phyloP scores from a whole-genome alignment of 768 basidiomycete genomes.

The Tulasnella sp. region DNA sequence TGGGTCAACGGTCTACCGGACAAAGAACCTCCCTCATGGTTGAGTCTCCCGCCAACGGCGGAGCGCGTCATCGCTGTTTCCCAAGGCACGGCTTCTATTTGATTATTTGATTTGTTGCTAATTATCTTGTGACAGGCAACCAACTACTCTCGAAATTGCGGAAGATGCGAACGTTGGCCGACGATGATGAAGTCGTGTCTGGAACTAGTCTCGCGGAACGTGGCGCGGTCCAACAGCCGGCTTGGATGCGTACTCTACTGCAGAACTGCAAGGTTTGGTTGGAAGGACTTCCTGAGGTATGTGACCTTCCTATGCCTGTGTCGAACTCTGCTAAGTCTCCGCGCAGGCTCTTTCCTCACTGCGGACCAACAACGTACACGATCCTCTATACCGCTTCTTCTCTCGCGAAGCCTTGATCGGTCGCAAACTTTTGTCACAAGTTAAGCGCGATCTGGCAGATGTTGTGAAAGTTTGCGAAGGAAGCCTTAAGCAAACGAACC shows the following conservation, averaged over 20 bases:
- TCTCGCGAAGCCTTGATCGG: slow-evolving; percentile 77
- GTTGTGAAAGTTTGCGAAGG: slow-evolving; percentile 79
- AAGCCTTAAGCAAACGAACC: slow-evolving; percentile 88
- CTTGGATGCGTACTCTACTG: slow-evolving; percentile 84
- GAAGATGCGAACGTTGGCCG: slow-evolving; percentile 81
- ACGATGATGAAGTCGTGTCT: slow-evolving; percentile 59
- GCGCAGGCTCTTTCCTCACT: slow-evolving; percentile 51
- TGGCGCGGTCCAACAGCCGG: slow-evolving; percentile 59
- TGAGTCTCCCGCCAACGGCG: slow-evolving; percentile 83
- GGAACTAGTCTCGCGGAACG: slow-evolving; percentile 35
- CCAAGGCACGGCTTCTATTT: too few species aligned
- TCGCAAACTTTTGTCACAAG: slow-evolving; percentile 58
- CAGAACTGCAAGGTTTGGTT: slow-evolving; percentile 82
- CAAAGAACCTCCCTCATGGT: slow-evolving; percentile 87
- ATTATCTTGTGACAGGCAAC: slow-evolving; percentile 41
- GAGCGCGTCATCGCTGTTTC: slow-evolving; percentile 84
- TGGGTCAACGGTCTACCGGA: slow-evolving; percentile 89
- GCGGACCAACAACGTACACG: slow-evolving; percentile 51
- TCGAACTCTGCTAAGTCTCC: slow-evolving; percentile 31
- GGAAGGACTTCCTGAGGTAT: slow-evolving; percentile 56
- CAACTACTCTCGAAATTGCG: slow-evolving; percentile 74
- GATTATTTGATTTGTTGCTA: neutral
- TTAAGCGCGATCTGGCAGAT: slow-evolving; percentile 68
- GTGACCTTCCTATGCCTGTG: slow-evolving; percentile 19
- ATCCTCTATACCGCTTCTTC: slow-evolving; percentile 83